Evolutionary conservation across 2,329 filamentous ascomycete genomes (phyloP).

Genomic region (Aspergillus carbonarius): DNA sequence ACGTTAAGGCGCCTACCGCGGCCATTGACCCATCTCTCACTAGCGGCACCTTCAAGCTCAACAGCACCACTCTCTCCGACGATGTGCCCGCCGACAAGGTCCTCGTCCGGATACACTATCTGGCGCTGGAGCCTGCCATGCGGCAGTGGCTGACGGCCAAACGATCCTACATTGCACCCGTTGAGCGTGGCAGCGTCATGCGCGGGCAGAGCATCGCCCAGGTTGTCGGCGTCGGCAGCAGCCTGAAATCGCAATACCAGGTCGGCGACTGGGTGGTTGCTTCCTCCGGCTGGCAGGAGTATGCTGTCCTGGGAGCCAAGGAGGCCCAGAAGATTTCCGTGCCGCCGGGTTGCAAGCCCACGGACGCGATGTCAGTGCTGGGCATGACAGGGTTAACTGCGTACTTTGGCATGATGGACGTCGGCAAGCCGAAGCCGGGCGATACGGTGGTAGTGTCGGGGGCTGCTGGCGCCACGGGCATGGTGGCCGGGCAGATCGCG

Average conservation of each 20-base stretch:
- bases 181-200: slow-evolving; percentile 68
- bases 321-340: slow-evolving; percentile 47
- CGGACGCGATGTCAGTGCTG: slow-evolving; percentile 61
- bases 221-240: slow-evolving; percentile 57
- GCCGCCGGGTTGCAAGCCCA: slow-evolving; percentile 49
- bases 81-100: slow-evolving; percentile 55
- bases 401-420: slow-evolving; percentile 70
- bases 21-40: slow-evolving; percentile 38
- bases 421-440: slow-evolving; percentile 66
- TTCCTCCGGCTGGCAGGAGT: slow-evolving; percentile 64
- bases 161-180: slow-evolving; percentile 66
- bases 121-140: slow-evolving; percentile 75
- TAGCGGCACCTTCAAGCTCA: slow-evolving; percentile 37
- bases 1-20: slow-evolving; percentile 33
- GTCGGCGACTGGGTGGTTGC: slow-evolving; percentile 52
- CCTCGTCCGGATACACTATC: slow-evolving; percentile 60
- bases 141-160: slow-evolving; percentile 64
- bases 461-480: slow-evolving; percentile 75
- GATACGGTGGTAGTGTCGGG: slow-evolving; percentile 76
- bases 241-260: slow-evolving; percentile 27
- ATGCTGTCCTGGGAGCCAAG: slow-evolving; percentile 59
- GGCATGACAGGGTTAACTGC: slow-evolving; percentile 72
- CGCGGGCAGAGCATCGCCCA: slow-evolving; percentile 61
- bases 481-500: slow-evolving; percentile 73
- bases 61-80: slow-evolving; percentile 26